These are phyloP conservation scores for Metschnikowia sp. DNA, from an alignment of 805 yeast genomes.

Conservation along the genomic window DNA sequence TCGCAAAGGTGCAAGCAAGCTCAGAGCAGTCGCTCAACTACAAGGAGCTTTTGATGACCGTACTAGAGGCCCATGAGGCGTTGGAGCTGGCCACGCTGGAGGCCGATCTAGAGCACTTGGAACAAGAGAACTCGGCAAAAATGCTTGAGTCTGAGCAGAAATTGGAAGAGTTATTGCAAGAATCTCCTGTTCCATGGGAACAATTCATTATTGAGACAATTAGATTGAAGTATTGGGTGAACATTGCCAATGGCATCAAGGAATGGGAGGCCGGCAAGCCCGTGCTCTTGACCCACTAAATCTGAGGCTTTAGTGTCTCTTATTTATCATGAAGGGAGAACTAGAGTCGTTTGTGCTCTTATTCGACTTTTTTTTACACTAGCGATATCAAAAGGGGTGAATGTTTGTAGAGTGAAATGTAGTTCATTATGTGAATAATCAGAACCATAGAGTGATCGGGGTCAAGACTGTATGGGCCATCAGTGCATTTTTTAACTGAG, in stretches of 20 bases:
- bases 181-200: slow-evolving; percentile 46
- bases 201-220: slow-evolving; percentile 64
- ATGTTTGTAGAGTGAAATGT: too few species aligned
- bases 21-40: slow-evolving; percentile 36
- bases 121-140: slow-evolving; percentile 54
- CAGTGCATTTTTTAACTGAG: too few species aligned
- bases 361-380: too few species aligned
- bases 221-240: slow-evolving; percentile 78
- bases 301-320: too few species aligned
- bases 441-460: too few species aligned
- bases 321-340: too few species aligned
- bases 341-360: too few species aligned
- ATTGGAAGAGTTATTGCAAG: slow-evolving; percentile 46
- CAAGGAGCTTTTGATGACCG: slow-evolving; percentile 63
- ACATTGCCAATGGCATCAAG: slow-evolving; percentile 66
- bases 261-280: slow-evolving; percentile 77
- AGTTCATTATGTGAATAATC: too few species aligned
- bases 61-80: slow-evolving; percentile 81
- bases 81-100: slow-evolving; percentile 63
- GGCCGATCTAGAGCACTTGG: slow-evolving; percentile 52
- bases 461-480: too few species aligned
- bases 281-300: slow-evolving; percentile 58
- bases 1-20: slow-evolving; percentile 36
- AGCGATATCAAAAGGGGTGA: too few species aligned
- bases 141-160: slow-evolving; percentile 43